phyloP scores from a whole-genome alignment of 1,284 basidiomycete genomes.

The Sphaerobolus stellatus region DNA sequence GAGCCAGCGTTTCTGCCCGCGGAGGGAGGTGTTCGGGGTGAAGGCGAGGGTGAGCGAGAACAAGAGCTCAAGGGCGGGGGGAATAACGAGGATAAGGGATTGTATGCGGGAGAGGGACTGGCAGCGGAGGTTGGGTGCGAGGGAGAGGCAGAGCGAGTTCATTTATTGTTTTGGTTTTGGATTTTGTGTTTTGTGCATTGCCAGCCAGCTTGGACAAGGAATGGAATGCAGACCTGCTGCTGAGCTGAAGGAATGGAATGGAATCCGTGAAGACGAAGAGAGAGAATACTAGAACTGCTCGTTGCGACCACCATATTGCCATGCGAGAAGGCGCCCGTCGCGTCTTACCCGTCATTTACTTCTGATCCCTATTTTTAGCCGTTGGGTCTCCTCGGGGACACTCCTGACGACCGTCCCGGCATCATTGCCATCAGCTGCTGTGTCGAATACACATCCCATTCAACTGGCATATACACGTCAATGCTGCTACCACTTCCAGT shows the following conservation, averaged over 20 bases:
- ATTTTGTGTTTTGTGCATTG: constrained; percentile 11
- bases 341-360: too few species aligned
- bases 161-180: constrained; percentile 21
- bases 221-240: constrained; percentile 40
- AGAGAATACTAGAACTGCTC: too few species aligned
- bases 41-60: constrained; percentile 54
- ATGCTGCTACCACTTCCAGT: too few species aligned
- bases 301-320: too few species aligned
- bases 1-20: constrained; percentile 47
- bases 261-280: too few species aligned
- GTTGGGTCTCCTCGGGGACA: too few species aligned
- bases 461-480: too few species aligned
- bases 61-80: constrained; percentile 59
- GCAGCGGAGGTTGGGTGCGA: constrained; percentile 69
- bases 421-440: too few species aligned
- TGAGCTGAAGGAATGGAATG: constrained; percentile 6
- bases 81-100: constrained; percentile 55
- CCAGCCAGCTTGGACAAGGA: constrained; percentile 35
- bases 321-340: too few species aligned
- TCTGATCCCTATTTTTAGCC: too few species aligned
- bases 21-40: constrained; percentile 33
- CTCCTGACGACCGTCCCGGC: too few species aligned
- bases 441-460: too few species aligned
- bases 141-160: constrained; percentile 63
- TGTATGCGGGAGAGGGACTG: constrained; percentile 49